These are phyloP conservation scores for Garcia nutans DNA, from an alignment of 345 rosid species.

Conservation along the genomic window DNA sequence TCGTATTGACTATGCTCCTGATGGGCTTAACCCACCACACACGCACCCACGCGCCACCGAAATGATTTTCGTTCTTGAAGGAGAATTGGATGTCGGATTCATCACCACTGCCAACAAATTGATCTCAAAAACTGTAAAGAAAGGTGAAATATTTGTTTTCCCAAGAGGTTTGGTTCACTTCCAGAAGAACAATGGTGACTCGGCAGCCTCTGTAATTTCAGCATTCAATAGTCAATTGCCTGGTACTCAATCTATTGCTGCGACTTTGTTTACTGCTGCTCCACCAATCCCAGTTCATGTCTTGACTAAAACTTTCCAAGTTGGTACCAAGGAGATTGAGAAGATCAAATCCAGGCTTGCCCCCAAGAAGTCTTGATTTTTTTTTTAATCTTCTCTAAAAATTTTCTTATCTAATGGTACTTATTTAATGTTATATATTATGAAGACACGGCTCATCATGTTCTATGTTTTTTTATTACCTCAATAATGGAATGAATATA, in stretches of 20 bases:
- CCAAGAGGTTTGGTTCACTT: conserved; percentile 31
- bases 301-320: conserved; percentile 27
- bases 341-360: conserved; percentile 35
- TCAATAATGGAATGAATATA: conserved; percentile 5
- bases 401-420: neutral
- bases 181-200: conserved; percentile 28
- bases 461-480: neutral
- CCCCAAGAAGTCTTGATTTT: conserved; percentile 26
- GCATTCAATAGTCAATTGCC: conserved; percentile 35
- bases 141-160: conserved; percentile 28
- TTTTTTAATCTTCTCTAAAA: neutral
- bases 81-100: conserved; percentile 30
- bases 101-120: conserved; percentile 29
- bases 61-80: conserved; percentile 25
- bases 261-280: conserved; percentile 21
- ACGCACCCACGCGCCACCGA: conserved; percentile 36
- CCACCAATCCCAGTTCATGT: conserved; percentile 27
- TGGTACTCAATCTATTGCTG: conserved; percentile 28
- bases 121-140: conserved; percentile 14
- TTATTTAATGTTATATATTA: no score
- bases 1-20: conserved; percentile 24
- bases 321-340: conserved; percentile 31
- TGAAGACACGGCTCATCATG: neutral
- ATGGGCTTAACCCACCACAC: conserved; percentile 33
- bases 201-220: conserved; percentile 22